Conservation (phyloP, 495 filamentous ascomycete species). For the Penicillium chermesinum region DNA sequence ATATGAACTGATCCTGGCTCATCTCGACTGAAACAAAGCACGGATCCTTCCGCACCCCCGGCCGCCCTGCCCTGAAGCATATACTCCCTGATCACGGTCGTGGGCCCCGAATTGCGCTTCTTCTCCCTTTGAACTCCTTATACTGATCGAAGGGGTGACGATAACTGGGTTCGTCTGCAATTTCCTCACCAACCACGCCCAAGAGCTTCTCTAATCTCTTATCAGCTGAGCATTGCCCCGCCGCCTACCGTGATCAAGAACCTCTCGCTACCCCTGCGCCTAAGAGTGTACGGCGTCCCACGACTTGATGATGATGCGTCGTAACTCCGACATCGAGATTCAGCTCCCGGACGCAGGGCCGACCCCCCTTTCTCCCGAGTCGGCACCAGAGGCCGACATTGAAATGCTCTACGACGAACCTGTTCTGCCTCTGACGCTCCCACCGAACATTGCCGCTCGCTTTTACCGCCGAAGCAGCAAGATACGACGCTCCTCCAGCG, state of each 20-base stretch:
- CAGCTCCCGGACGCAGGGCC: constrained; percentile 41
- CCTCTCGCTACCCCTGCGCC: constrained; percentile 1
- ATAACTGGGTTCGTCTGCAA: neutral
- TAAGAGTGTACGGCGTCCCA: constrained; percentile 1
- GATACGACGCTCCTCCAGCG: constrained; percentile 74
- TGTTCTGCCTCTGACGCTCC: constrained; percentile 52
- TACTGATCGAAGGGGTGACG: neutral
- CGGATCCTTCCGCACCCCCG: constrained; percentile 31
- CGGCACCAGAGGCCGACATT: constrained; percentile 31
- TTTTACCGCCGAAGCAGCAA: constrained; percentile 68
- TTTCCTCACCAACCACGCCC: neutral
- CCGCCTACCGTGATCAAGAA: constrained; percentile 5
- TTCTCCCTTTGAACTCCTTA: constrained; percentile 1
- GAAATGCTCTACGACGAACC: constrained; percentile 46
- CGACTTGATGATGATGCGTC: constrained; percentile 39
- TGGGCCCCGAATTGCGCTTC: constrained; percentile 5
- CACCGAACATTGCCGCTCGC: constrained; percentile 79
- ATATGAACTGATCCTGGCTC: constrained; percentile 9
- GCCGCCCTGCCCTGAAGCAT: constrained; percentile 14
- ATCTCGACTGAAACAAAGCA: constrained; percentile 35
- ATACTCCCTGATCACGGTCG: constrained; percentile 11
- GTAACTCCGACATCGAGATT: constrained; percentile 45
- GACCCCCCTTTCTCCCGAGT: constrained; percentile 23
- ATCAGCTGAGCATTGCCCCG: constrained; percentile 23
- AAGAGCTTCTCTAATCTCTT: constrained; percentile 16